Base-by-base conservation (phyloP, 1,284 basidiomycete genomes). In the Veloboletus limbatus region DNA sequence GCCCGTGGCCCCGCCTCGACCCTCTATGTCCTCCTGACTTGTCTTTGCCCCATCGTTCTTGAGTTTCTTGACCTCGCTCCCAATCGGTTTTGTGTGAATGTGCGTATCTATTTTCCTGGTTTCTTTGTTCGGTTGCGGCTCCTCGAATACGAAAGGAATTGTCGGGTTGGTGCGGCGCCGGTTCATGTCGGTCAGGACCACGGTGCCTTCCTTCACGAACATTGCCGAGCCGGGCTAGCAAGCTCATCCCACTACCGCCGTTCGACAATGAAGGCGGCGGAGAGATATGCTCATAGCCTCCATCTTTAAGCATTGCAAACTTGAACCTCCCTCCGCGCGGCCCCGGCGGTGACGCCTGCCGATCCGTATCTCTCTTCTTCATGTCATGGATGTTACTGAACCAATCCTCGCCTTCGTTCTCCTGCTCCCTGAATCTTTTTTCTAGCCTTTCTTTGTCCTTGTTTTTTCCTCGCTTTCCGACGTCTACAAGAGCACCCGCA, bases 331-430 rank as follows among this genome's bases (percentile, higher is more conserved):
- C 64, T 46, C 50, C 58, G 16, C 52, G 58, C 31, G 50, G 30
- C 8, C 21, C 34, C 4, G 36, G 32, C 14, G 36, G 27, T 30
- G 49, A 43, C 6, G 31, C 40, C 31, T 40, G 52, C 16, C 45
- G 57, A 9, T 27, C 53, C 48, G 31, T 48, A 21, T 55, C 58
- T 34, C 57, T 68, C 39, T 41, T 56, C 47, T 60, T 60, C 54
- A 41, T 20, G 42, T 58, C 55, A 24, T 40, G 53, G 2, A 56
- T 33, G 40, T 66, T 68, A 31, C 66, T 68, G 60, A 89, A 89
- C 85, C 85, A 88, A 63, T 78, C 74, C 10, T 79, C 79, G 9
- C 71, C 69, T 39, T 81, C 77, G 16, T 77, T 75, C 6, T 72
- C 69, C 39, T 72, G 61, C 51, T 77, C 74, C 40, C 53, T 70